Evolutionary conservation across 441 rosid genomes (phyloP), one percentile per base, ranked within the genome.

Genomic region (Lagerstroemia fauriei): DNA sequence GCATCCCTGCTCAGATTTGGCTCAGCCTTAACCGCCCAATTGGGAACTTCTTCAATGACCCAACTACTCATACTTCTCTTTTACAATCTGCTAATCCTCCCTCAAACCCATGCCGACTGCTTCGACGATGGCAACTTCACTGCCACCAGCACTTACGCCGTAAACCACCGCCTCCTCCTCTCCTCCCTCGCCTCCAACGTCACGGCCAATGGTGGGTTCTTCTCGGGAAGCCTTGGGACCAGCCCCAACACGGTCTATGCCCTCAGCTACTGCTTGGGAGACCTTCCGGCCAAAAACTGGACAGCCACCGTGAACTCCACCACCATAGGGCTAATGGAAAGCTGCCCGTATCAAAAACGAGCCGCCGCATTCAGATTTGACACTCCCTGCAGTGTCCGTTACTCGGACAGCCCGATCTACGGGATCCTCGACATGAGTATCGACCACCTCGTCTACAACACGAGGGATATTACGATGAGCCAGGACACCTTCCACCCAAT

Each of bases 111-210:
- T n/a, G 59, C 51, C 11, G 13, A n/a, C 63, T 46, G 72, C 46
- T 0, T 32, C 3, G 18, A 77, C 68, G 65, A 57, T 11, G 85
- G 87, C 20, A 85, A 80, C 71, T 85, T 77, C 80, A 72, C 82
- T 6, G 9, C 75, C 50, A 73, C 82, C 78, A 75, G 80, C 50
- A 25, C 76, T 31, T 88, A 85, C 34, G 65, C 76, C 53, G 73
- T 34, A 5, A 83, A 86, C 16, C 86, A 85, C 61, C 31, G 81
- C n/a, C 57, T 32, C 27, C 75, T 85, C 73, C 85, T 85, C 13
- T 73, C 81, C 77, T 53, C 89, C 68, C 87, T 89, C 46, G 83
- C 81, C 7, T 68, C 88, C 50, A 81, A 87, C 47, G 84, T 83
- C 53, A 69, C 22, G 3, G 29, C 69, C 38, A 34, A 78, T 51